A percentile compares a stretch with the other conserved stretches of the same genome.
phyloP scores from a whole-genome alignment of 805 yeast species.

The Yarrowia divulgata region DNA sequence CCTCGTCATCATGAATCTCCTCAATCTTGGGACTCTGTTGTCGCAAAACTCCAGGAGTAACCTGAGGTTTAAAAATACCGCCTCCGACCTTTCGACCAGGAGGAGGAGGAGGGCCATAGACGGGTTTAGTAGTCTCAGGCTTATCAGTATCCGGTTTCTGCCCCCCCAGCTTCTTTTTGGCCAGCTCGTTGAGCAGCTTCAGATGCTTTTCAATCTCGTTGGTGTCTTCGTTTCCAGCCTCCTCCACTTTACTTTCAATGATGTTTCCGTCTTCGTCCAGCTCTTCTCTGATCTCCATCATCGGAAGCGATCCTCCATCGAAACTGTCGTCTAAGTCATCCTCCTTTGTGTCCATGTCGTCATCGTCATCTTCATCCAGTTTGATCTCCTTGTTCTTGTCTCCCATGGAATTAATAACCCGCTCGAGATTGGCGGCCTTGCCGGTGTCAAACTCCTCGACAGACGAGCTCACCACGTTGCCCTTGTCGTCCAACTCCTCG shows the following conservation, averaged over 20 bases:
- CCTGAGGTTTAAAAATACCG: slow-evolving; percentile 7
- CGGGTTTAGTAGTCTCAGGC: background rate
- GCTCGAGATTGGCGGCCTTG: slow-evolving; percentile 41
- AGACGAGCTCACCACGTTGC: slow-evolving; percentile 58
- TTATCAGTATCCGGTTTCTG: background rate
- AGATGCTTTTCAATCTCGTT: slow-evolving; percentile 17
- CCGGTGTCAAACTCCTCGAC: slow-evolving; percentile 52
- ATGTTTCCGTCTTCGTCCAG: slow-evolving; percentile 85
- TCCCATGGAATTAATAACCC: slow-evolving; percentile 43
- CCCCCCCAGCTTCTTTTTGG: slow-evolving; percentile 7
- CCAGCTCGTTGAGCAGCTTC: slow-evolving; percentile 15
- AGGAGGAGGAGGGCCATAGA: slow-evolving; percentile 24
- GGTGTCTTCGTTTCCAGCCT: slow-evolving; percentile 42
- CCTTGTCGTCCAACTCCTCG: slow-evolving; percentile 82
- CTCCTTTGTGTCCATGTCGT: slow-evolving; percentile 44
- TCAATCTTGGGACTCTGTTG: slow-evolving; percentile 9
- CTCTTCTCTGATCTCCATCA: slow-evolving; percentile 84
- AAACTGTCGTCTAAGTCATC: background rate
- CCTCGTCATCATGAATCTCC: slow-evolving; percentile 3
- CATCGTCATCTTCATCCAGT: slow-evolving; percentile 51
- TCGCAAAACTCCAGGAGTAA: slow-evolving; percentile 10
- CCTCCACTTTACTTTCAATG: slow-evolving; percentile 56
- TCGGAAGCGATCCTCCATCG: slow-evolving; percentile 58
- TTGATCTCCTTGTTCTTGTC: background rate
- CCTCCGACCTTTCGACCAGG: slow-evolving; percentile 10